Percentiles rank a stretch among this genome's conserved stretches.
Conservation (phyloP, 169 alveolate genomes). For the Fabrea salina region DNA sequence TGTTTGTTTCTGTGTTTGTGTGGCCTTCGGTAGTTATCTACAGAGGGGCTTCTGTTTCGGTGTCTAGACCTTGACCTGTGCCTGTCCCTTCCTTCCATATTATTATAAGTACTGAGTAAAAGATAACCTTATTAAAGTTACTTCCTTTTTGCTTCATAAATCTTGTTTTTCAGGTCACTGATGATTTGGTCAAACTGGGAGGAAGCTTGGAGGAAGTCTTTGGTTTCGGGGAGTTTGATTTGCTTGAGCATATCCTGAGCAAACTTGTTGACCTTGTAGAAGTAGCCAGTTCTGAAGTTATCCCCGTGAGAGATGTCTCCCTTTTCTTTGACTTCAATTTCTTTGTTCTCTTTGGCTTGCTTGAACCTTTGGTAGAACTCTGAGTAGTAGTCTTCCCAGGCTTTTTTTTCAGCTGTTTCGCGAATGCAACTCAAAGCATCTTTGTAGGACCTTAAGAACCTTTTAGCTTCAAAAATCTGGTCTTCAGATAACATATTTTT, state of each 20-base stretch:
- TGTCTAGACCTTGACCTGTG: no score
- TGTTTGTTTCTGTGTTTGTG: neutral
- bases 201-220: no score
- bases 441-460: neutral
- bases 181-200: no score
- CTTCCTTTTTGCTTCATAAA: no score
- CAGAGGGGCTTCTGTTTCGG: no score
- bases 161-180: no score
- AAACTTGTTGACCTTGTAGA: neutral
- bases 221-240: no score
- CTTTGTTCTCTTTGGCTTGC: neutral
- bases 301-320: neutral
- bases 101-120: no score
- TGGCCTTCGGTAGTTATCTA: neutral
- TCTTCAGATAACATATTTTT: constrained; percentile 15
- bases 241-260: neutral
- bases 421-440: neutral
- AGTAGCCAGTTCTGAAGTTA: neutral
- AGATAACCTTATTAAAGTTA: no score
- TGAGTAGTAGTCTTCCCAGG: neutral
- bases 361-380: neutral
- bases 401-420: neutral
- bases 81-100: no score
- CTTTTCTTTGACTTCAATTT: neutral
- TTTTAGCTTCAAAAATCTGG: constrained; percentile 18